Evolutionary conservation across 495 filamentous ascomycete species (phyloP).

Genomic region (Penicillium arizonense): DNA sequence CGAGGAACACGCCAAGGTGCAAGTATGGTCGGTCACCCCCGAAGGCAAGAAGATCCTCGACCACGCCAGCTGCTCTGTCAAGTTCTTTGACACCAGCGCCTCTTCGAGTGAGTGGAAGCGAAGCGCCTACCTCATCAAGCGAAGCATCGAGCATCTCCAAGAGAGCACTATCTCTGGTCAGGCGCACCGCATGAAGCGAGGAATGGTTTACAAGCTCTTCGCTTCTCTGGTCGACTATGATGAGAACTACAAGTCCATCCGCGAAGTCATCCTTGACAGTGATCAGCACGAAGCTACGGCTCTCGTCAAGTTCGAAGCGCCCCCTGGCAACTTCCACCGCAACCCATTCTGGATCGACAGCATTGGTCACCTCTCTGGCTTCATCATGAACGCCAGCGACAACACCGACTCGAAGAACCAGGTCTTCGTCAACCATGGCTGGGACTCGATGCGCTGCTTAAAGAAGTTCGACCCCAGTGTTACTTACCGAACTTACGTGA

Average conservation of each 20-base stretch:
- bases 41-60: slow-evolving; percentile 48
- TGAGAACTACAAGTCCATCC: slow-evolving; percentile 64
- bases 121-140: slow-evolving; percentile 43
- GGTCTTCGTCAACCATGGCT: slow-evolving; percentile 75
- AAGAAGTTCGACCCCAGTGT: slow-evolving; percentile 60
- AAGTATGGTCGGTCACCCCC: slow-evolving; percentile 41
- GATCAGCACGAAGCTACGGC: slow-evolving; percentile 69
- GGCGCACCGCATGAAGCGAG: slow-evolving; percentile 60
- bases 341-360: slow-evolving; percentile 76
- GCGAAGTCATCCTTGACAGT: slow-evolving; percentile 75
- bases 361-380: slow-evolving; percentile 62
- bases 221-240: slow-evolving; percentile 69
- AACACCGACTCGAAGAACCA: slow-evolving; percentile 65
- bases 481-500: slow-evolving; percentile 70
- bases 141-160: slow-evolving; percentile 46
- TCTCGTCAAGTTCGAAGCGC: slow-evolving; percentile 62
- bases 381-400: slow-evolving; percentile 78
- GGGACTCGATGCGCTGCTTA: slow-evolving; percentile 70
- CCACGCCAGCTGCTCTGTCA: slow-evolving; percentile 50
- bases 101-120: slow-evolving; percentile 45
- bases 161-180: slow-evolving; percentile 48
- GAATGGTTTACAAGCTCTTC: slow-evolving; percentile 78
- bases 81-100: slow-evolving; percentile 33
- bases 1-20: slow-evolving; percentile 23
- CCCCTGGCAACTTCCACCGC: slow-evolving; percentile 62